phyloP scores from a whole-genome alignment of 371 early-diverging fungal species.

The Syncephalastrum racemosum region DNA sequence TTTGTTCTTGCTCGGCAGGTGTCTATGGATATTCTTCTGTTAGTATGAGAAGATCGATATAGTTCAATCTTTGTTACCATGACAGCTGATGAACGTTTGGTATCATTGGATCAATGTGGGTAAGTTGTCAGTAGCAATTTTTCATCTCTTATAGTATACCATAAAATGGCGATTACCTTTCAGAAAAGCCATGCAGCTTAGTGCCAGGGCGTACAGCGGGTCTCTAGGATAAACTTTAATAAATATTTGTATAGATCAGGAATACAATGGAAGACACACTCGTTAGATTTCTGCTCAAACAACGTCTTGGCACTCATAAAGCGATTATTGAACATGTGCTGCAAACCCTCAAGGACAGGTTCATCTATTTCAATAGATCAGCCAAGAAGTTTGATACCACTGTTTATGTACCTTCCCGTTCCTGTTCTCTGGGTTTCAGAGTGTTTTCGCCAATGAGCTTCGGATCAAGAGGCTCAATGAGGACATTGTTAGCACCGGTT shows the following conservation, averaged over 20 bases:
- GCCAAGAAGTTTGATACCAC: not conserved
- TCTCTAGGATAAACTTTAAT: conserved; percentile 22
- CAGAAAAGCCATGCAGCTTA: conserved; percentile 50
- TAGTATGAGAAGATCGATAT: not conserved
- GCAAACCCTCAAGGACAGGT: conserved; percentile 22
- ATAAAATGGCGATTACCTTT: conserved; percentile 34
- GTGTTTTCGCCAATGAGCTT: conserved; percentile 33
- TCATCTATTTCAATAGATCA: conserved; percentile 20
- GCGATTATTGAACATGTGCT: conserved; percentile 39
- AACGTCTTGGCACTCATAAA: conserved; percentile 45
- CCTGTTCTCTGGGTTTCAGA: conserved; percentile 53
- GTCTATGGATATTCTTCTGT: conserved; percentile 10
- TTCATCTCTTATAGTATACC: not conserved
- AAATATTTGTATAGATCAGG: not conserved
- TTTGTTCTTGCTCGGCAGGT: conserved; percentile 15
- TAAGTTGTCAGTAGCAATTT: too few species aligned
- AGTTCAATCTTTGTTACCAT: conserved; percentile 26
- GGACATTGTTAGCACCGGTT: conserved; percentile 18
- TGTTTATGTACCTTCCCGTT: conserved; percentile 35
- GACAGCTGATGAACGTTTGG: conserved; percentile 19
- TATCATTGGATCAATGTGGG: conserved; percentile 2
- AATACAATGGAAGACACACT: not conserved
- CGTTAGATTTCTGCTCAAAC: conserved; percentile 22
- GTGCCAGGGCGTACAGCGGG: conserved; percentile 44
- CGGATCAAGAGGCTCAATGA: conserved; percentile 19